Evolutionary conservation across 495 filamentous ascomycete genomes (phyloP).

Genomic region (Hypomontagnella submonticulosa): DNA sequence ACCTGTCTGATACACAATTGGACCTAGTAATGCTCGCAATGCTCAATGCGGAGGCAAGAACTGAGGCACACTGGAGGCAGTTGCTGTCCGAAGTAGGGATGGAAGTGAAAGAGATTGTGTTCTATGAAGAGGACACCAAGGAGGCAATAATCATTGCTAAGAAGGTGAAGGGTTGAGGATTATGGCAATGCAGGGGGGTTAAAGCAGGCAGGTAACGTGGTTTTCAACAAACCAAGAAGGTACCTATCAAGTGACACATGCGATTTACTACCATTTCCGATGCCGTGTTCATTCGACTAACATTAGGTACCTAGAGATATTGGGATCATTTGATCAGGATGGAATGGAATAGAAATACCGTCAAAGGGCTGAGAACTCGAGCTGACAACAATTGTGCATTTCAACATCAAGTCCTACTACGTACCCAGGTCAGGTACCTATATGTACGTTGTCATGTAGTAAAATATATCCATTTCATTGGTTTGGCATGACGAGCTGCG

Average conservation of each 20-base stretch:
- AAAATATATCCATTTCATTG: not conserved
- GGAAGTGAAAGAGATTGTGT: conserved; percentile 37
- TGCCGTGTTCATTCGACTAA: too few species aligned
- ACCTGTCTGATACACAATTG: conserved; percentile 41
- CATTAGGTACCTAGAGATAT: too few species aligned
- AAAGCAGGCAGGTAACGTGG: not conserved
- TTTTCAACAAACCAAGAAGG: conserved; percentile 23
- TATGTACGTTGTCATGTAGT: too few species aligned
- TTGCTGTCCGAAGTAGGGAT: conserved; percentile 53
- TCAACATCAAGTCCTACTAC: too few species aligned
- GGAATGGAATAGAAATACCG: too few species aligned
- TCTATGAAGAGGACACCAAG: conserved; percentile 35
- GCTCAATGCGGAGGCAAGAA: conserved; percentile 54
- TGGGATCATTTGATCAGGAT: too few species aligned
- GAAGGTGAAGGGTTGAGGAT: conserved; percentile 12
- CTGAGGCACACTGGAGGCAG: conserved; percentile 54
- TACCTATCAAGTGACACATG: too few species aligned
- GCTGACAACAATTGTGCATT: too few species aligned
- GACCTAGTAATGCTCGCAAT: conserved; percentile 58
- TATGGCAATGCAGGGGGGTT: not conserved
- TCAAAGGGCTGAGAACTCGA: too few species aligned
- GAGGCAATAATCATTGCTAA: conserved; percentile 39
- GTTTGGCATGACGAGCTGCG: not conserved
- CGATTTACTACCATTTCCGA: too few species aligned
- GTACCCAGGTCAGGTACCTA: too few species aligned